Percentiles rank a stretch among this genome's conserved stretches.
phyloP scores from a whole-genome alignment of 106 monocot genomes.

The Narthecium ossifragum region DNA sequence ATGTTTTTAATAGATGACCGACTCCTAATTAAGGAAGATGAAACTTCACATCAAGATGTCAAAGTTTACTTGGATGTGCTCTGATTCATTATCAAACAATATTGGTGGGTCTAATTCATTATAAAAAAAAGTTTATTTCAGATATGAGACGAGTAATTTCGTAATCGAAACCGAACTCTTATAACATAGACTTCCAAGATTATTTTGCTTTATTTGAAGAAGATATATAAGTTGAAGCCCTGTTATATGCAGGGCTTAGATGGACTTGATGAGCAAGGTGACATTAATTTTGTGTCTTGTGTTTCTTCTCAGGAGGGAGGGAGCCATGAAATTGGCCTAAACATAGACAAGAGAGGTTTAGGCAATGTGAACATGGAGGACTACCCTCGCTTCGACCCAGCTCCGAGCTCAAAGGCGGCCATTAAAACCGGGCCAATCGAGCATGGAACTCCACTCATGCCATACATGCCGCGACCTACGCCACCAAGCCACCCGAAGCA shows the following conservation, averaged over 20 bases:
- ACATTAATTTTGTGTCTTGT: not conserved
- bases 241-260: too few relatives aligned
- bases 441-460: slow-evolving; percentile 65
- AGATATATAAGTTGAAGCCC: too few relatives aligned
- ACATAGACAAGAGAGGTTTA: not conserved
- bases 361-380: slow-evolving; percentile 28
- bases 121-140: too few relatives aligned
- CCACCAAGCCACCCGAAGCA: slow-evolving; percentile 30
- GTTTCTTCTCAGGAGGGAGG: slow-evolving; percentile 22
- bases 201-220: not conserved
- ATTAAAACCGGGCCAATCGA: slow-evolving; percentile 54
- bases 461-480: slow-evolving; percentile 32
- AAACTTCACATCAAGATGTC: too few relatives aligned
- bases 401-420: slow-evolving; percentile 45
- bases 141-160: too few relatives aligned
- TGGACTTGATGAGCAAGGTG: too few relatives aligned
- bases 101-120: too few relatives aligned
- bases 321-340: not conserved
- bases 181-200: too few relatives aligned
- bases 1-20: not conserved
- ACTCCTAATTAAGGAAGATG: not conserved
- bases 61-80: too few relatives aligned
- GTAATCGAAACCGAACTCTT: too few relatives aligned
- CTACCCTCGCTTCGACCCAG: slow-evolving; percentile 51
- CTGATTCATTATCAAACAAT: too few relatives aligned